Base-by-base conservation (phyloP, 257 asterid genomes). In the Fraxinus excelsior region DNA sequence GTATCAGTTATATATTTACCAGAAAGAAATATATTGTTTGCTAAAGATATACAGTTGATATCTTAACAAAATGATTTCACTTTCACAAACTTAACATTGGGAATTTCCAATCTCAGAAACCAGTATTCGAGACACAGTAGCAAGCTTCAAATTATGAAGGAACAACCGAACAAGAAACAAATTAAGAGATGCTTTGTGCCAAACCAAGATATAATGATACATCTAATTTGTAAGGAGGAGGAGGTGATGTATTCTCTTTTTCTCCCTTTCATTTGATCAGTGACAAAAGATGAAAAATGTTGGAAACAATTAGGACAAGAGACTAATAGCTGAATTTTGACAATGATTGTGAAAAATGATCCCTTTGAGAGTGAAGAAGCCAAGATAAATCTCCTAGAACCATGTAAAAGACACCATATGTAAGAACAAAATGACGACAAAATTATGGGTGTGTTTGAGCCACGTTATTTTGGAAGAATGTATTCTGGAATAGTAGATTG, bases 1-100 rank as follows among this genome's bases (percentile, higher is more conserved):
- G 12, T 56, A 56, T 56, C 65, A 7, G 2, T 7, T 56, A 5
- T 56, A 56, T 56, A 56, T 56, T 56, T n/a, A 56, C 65, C 28
- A 56, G n/a, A 56, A 56, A 56, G 65, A 56, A 56, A 56, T n/a
- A n/a, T n/a, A 56, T 56, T 56, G 65, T 16, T 46, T 46, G 58
- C 28, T 56, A 56, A n/a, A 56, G 58, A 56, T 19, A 8, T 56
- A 56, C 3, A 56, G 25, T 56, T n/a, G 65, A 56, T 12, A n/a
- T 18, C 26, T 51, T 5, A 56, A 56, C 65, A 56, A 23, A 56
- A 19, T 56, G 21, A 56, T 56, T 56, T 56, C 10, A 56, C 65
- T 56, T 56, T 56, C 65, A 56, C 26, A 19, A 1, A 26, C 65
- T n/a, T 56, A 1, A 19, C 65, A n/a, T 18, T 5, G 65, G 28